Base-by-base conservation (phyloP, 2,329 filamentous ascomycete genomes). In the Talaromyces sp. region DNA sequence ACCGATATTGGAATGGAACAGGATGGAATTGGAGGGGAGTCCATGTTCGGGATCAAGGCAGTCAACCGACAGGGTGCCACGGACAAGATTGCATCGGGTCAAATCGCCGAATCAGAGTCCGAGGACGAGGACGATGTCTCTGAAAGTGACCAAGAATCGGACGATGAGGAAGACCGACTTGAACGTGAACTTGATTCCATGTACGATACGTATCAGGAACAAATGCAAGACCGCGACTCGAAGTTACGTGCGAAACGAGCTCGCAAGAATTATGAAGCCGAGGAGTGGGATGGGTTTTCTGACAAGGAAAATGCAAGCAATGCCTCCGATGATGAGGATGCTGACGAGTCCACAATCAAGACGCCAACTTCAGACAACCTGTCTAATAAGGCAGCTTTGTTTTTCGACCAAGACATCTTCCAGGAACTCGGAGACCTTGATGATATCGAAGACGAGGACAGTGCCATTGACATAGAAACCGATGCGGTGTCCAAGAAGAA, bases 331-430 rank as follows among this genome's bases (percentile, higher is more conserved):
- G 85, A 87, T n/a, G 82, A 82, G 2, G 84, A 85, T 9, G 66
- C 65, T 28, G 65, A 68, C 42, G 49, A 64, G 30, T 57, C 53
- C 25, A 53, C 61, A 6, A 81, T 84, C 27, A 61, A 62, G 30
- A 62, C 66, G 6, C 65, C 70, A n/a, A 64, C 72, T 36, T 64
- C 69, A 30, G 72, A 70, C 25, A 87, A 85, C 11, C 81, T 98
- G n/a, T 96, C 92, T 2, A 93, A 88, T 73, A 86, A 92, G 65
- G 95, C 95, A 9, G 85, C 88, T 10, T 84, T 89, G 63, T 99
- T 99, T 78, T 99, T 99, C 74, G 89, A 90, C 68, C 93, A 97
- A 72, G 93, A 97, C 67, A 89, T 99, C 47, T 99, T 99, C 81
- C 88, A 93, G 67, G 91, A 87, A 44, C 87, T 98, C 59, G 85